Conservation (phyloP, 1,284 basidiomycete genomes). For the Ceratorhiza oryzae-sativae region DNA sequence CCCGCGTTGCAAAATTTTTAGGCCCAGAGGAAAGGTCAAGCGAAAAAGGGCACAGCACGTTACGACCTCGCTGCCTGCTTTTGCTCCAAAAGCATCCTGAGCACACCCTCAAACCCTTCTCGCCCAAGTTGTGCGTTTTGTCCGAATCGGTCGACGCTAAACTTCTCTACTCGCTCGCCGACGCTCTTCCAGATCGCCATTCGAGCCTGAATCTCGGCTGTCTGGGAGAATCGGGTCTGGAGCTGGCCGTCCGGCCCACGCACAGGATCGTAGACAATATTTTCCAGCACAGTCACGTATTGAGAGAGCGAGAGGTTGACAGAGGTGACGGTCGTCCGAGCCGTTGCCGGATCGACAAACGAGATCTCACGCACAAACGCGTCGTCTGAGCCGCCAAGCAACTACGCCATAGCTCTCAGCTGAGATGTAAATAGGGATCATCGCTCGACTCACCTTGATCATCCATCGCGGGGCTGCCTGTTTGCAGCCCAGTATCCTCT, state of each 20-base stretch:
- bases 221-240: constrained; percentile 75
- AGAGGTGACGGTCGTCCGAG: constrained; percentile 82
- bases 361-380: constrained; percentile 94
- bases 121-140: constrained; percentile 88
- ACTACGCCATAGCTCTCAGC: constrained; percentile 53
- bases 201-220: constrained; percentile 84
- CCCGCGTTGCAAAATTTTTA: constrained; percentile 23
- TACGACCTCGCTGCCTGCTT: constrained; percentile 49
- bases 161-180: constrained; percentile 81
- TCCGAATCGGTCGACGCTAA: constrained; percentile 84
- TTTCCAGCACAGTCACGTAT: constrained; percentile 88
- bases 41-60: neutral
- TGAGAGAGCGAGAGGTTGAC: constrained; percentile 91
- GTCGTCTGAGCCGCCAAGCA: constrained; percentile 89
- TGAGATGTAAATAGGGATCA: constrained; percentile 2
- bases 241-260: constrained; percentile 51
- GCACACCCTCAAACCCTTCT: constrained; percentile 84
- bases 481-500: constrained; percentile 84
- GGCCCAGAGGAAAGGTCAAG: constrained; percentile 1
- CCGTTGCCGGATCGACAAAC: constrained; percentile 82
- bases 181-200: constrained; percentile 78
- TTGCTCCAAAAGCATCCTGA: constrained; percentile 74
- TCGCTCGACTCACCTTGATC: constrained; percentile 66
- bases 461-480: constrained; percentile 86
- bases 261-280: constrained; percentile 84